Percentiles rank a stretch among this genome's conserved stretches.
These are phyloP conservation scores for Camillea tinctor DNA, from an alignment of 2,329 filamentous ascomycete genomes.

Conservation along the genomic window DNA sequence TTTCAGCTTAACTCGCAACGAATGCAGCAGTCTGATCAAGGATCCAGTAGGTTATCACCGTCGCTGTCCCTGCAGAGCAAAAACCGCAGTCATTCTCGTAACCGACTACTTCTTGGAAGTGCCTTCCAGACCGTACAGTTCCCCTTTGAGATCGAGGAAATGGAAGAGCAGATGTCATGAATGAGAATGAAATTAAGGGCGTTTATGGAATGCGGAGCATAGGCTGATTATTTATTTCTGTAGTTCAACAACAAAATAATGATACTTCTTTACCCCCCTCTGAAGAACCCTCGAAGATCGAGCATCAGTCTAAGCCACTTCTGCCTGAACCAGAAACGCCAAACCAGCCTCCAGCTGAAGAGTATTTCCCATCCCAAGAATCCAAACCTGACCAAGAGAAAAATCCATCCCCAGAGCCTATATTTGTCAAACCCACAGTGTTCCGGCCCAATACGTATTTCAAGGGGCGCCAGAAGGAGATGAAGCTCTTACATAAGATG, in stretches of 20 bases:
- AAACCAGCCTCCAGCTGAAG: slow-evolving; percentile 22
- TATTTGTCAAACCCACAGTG: slow-evolving; percentile 49
- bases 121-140: slow-evolving; percentile 26
- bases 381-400: slow-evolving; percentile 24
- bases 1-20: slow-evolving; percentile 31
- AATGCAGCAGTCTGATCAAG: slow-evolving; percentile 23
- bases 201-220: slow-evolving; percentile 18
- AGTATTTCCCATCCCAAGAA: slow-evolving; percentile 30
- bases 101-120: slow-evolving; percentile 22
- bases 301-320: slow-evolving; percentile 26
- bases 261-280: slow-evolving; percentile 29
- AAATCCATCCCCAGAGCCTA: slow-evolving; percentile 21
- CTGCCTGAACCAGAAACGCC: slow-evolving; percentile 28
- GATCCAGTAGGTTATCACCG: slow-evolving; percentile 31
- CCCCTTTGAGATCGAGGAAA: slow-evolving; percentile 35
- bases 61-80: slow-evolving; percentile 23
- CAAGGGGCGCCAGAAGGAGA: slow-evolving; percentile 56
- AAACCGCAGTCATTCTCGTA: slow-evolving; percentile 16
- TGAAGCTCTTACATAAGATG: slow-evolving; percentile 57
- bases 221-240: slow-evolving; percentile 33
- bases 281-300: slow-evolving; percentile 27
- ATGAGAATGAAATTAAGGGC: slow-evolving; percentile 10
- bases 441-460: slow-evolving; percentile 61
- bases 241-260: slow-evolving; percentile 35
- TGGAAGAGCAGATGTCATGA: slow-evolving; percentile 24